Evolutionary conservation across 805 yeast genomes (phyloP).

Genomic region (Wickerhamiella brachini): DNA sequence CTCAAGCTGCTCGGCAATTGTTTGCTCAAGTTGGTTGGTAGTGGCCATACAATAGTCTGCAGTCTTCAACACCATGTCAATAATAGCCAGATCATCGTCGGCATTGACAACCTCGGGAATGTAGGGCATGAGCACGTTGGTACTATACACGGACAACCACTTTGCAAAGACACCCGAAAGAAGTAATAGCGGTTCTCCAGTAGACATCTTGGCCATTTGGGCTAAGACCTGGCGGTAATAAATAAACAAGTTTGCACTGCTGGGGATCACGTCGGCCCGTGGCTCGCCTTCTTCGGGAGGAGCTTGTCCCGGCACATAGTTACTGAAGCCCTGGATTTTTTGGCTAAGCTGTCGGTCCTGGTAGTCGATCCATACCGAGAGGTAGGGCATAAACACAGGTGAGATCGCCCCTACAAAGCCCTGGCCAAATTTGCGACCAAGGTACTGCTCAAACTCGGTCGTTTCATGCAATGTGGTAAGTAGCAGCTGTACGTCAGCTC

Average conservation of each 20-base stretch:
- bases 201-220: conserved; percentile 50
- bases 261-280: conserved; percentile 45
- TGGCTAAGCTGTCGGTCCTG: conserved; percentile 51
- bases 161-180: conserved; percentile 48
- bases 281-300: conserved; percentile 29
- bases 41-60: conserved; percentile 81
- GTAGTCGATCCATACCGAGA: conserved; percentile 72
- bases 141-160: conserved; percentile 48
- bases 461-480: conserved; percentile 61
- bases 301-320: conserved; percentile 16
- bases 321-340: conserved; percentile 40
- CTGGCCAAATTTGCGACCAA: conserved; percentile 28
- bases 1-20: conserved; percentile 29
- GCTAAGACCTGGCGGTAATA: conserved; percentile 56
- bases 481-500: conserved; percentile 47
- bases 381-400: conserved; percentile 69
- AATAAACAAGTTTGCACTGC: conserved; percentile 79
- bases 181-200: conserved; percentile 30
- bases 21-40: conserved; percentile 59
- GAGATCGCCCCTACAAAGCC: conserved; percentile 36
- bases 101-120: conserved; percentile 33
- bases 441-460: conserved; percentile 65
- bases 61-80: conserved; percentile 68
- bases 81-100: conserved; percentile 47
- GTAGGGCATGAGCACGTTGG: conserved; percentile 35